These are phyloP conservation scores for Oryza nivara DNA, from an alignment of 176 grass and related monocot species.

Conservation along the genomic window DNA sequence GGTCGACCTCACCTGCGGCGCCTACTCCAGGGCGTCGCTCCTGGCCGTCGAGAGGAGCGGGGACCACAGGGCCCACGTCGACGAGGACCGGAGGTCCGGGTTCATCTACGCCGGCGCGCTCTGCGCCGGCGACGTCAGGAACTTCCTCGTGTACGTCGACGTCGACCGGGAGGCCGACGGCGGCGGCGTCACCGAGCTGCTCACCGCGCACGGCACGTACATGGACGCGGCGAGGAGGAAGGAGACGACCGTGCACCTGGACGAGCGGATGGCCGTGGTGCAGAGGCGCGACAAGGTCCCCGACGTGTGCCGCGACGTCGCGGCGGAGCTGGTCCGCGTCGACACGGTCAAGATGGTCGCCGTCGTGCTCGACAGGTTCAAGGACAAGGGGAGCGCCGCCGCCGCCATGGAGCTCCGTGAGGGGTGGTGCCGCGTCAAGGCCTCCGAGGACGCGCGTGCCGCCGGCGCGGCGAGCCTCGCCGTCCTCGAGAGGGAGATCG, in stretches of 20 bases:
- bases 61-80: neutral
- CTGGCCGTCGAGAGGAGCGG: neutral
- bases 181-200: neutral
- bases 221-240: neutral
- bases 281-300: neutral
- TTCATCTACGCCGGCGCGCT: neutral
- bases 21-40: neutral
- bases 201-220: neutral
- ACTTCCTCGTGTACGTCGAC: slow-evolving; percentile 1
- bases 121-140: neutral
- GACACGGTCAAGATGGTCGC: neutral
- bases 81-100: neutral
- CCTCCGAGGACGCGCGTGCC: neutral
- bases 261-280: neutral
- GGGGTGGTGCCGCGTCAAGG: neutral
- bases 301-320: neutral
- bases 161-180: neutral
- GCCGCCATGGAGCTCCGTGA: neutral
- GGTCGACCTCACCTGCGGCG: neutral
- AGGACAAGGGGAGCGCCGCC: neutral
- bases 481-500: neutral
- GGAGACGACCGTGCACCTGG: neutral
- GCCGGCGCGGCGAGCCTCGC: neutral
- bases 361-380: neutral
- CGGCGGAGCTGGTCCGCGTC: neutral